Evolutionary conservation across 2,329 filamentous ascomycete genomes (phyloP).

Genomic region (Coleophoma crateriformis): DNA sequence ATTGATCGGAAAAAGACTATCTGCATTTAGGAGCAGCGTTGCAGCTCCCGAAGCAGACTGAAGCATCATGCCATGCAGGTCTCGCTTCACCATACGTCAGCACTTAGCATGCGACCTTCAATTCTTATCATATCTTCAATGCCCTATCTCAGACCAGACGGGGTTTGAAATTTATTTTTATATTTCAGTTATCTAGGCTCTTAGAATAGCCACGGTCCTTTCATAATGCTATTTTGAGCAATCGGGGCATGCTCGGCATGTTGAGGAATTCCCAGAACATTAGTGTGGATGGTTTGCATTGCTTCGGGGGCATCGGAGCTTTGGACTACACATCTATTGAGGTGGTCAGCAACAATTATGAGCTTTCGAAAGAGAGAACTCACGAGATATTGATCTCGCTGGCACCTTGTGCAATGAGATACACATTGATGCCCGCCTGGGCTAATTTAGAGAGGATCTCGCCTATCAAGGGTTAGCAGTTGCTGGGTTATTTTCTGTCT

Average conservation of each 20-base stretch:
- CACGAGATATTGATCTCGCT: slow-evolving; percentile 19
- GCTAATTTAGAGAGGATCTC: slow-evolving; percentile 45
- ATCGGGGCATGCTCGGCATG: not conserved
- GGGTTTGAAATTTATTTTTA: not conserved
- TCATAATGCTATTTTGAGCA: slow-evolving; percentile 9
- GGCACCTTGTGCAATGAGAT: slow-evolving; percentile 46
- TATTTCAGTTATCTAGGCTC: too few species aligned
- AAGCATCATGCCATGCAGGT: too few species aligned
- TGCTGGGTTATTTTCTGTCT: too few species aligned
- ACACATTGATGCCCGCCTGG: slow-evolving; percentile 46
- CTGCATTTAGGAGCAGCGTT: too few species aligned
- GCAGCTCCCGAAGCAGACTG: too few species aligned
- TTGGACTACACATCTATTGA: slow-evolving; percentile 4
- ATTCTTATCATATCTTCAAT: not conserved
- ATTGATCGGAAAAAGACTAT: too few species aligned
- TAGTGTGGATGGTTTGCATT: slow-evolving; percentile 12
- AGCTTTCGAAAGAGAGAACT: not conserved
- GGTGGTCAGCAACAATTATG: not conserved
- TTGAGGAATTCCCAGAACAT: slow-evolving; percentile 9
- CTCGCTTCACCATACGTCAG: too few species aligned
- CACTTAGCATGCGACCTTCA: not conserved
- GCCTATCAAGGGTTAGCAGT: slow-evolving; percentile 32
- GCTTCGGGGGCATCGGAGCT: slow-evolving; percentile 6
- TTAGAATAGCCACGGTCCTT: slow-evolving; percentile 4
- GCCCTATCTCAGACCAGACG: not conserved